These are phyloP conservation scores for Mrakia frigida DNA, from an alignment of 768 basidiomycete species.

Conservation along the genomic window DNA sequence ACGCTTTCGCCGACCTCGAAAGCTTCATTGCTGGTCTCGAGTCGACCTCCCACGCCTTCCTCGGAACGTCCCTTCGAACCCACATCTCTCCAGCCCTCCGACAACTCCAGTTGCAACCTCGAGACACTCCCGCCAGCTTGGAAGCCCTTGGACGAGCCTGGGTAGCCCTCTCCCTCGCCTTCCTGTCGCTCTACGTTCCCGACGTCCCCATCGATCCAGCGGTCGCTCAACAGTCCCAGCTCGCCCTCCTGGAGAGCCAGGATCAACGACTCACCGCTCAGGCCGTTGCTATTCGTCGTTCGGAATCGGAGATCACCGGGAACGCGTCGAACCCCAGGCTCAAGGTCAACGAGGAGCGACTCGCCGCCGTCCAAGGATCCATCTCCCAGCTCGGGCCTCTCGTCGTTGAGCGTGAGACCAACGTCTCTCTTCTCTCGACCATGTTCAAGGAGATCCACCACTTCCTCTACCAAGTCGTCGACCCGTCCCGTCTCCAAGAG, in stretches of 20 bases:
- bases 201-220: slow-evolving; percentile 82
- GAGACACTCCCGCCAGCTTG: slow-evolving; percentile 35
- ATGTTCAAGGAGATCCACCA: slow-evolving; percentile 56
- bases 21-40: slow-evolving; percentile 6
- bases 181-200: slow-evolving; percentile 72
- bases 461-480: slow-evolving; percentile 61
- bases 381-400: slow-evolving; percentile 28
- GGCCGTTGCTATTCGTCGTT: slow-evolving; percentile 52
- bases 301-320: slow-evolving; percentile 59
- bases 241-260: slow-evolving; percentile 50
- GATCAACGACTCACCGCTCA: slow-evolving; percentile 50
- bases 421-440: slow-evolving; percentile 39
- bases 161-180: slow-evolving; percentile 56
- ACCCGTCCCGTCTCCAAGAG: slow-evolving; percentile 51
- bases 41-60: slow-evolving; percentile 22
- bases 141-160: slow-evolving; percentile 53
- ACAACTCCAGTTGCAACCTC: slow-evolving; percentile 24
- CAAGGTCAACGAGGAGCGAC: slow-evolving; percentile 1
- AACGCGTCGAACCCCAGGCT: slow-evolving; percentile 49
- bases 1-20: neutral
- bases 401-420: slow-evolving; percentile 27
- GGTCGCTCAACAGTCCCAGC: slow-evolving; percentile 54
- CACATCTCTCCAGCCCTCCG: slow-evolving; percentile 15
- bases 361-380: slow-evolving; percentile 11
- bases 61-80: slow-evolving; percentile 10